These are phyloP conservation scores for Fusarium pseudoanthophilum DNA, from an alignment of 2,329 filamentous ascomycete species.

Conservation along the genomic window DNA sequence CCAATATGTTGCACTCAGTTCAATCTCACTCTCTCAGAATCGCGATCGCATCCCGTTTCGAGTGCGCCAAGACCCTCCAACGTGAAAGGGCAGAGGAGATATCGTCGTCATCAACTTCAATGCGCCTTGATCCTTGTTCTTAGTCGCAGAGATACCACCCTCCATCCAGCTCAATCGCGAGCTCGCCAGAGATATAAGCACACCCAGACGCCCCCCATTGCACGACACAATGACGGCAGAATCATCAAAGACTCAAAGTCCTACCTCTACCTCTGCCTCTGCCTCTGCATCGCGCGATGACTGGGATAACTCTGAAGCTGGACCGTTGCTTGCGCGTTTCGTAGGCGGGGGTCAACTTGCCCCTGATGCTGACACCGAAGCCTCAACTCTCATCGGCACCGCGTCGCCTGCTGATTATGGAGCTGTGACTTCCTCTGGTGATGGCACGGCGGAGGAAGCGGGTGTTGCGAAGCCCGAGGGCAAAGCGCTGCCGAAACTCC, in stretches of 20 bases:
- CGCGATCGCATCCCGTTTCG: background rate
- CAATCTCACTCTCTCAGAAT: conserved; percentile 1
- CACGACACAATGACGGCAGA: conserved; percentile 23
- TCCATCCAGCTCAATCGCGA: background rate
- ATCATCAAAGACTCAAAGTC: conserved; percentile 6
- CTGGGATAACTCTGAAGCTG: conserved; percentile 32
- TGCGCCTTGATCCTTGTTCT: background rate
- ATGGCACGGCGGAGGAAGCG: background rate
- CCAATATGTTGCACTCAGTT: background rate
- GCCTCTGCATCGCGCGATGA: background rate
- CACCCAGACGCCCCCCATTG: background rate
- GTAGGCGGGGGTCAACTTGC: conserved; percentile 26
- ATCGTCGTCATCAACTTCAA: background rate
- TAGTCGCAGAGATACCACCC: background rate
- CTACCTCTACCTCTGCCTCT: background rate
- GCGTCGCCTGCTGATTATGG: conserved; percentile 25
- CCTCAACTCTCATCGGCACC: conserved; percentile 41
- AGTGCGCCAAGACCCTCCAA: background rate
- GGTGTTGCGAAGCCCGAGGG: background rate
- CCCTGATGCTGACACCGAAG: conserved; percentile 40
- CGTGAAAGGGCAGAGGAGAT: background rate
- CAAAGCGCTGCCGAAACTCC: conserved; percentile 57
- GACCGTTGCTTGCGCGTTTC: conserved; percentile 41
- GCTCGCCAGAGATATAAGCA: background rate
- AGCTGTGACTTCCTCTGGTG: conserved; percentile 2